Evolutionary conservation across 345 rosid species (phyloP).

Genomic region (Gossypium ekmanianum): DNA sequence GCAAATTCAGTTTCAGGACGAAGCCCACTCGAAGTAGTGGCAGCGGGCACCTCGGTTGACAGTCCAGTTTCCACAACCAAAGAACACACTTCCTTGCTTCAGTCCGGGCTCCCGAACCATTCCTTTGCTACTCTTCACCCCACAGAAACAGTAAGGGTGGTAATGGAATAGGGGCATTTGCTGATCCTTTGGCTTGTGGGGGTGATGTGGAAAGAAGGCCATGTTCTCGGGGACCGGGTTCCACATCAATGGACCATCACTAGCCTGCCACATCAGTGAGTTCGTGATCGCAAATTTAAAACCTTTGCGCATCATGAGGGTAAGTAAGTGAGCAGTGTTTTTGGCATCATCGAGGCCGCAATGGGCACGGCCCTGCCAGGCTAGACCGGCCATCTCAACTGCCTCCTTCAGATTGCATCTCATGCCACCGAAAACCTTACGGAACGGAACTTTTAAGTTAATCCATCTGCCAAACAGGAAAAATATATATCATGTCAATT

Average conservation of each 20-base stretch:
- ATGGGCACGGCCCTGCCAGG: slow-evolving; percentile 50
- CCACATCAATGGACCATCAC: slow-evolving; percentile 22
- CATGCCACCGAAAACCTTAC: slow-evolving; percentile 36
- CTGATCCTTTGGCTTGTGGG: slow-evolving; percentile 23
- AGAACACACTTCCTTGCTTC: slow-evolving; percentile 42
- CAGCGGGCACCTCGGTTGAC: slow-evolving; percentile 39
- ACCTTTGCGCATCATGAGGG: slow-evolving; percentile 42
- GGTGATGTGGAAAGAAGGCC: slow-evolving; percentile 20
- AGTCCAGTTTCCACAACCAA: slow-evolving; percentile 53
- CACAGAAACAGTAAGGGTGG: slow-evolving; percentile 41
- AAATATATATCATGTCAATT: neutral
- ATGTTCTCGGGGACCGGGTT: slow-evolving; percentile 21
- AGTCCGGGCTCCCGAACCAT: slow-evolving; percentile 49
- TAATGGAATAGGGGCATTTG: slow-evolving; percentile 23
- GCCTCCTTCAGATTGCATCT: slow-evolving; percentile 52
- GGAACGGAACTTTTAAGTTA: slow-evolving; percentile 49
- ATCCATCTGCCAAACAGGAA: slow-evolving; percentile 40
- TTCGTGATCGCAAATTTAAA: slow-evolving; percentile 43
- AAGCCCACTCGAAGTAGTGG: slow-evolving; percentile 45
- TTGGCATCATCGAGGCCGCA: slow-evolving; percentile 54
- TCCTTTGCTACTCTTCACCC: slow-evolving; percentile 45
- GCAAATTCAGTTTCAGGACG: slow-evolving; percentile 18
- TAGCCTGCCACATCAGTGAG: slow-evolving; percentile 36
- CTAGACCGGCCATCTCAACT: slow-evolving; percentile 43
- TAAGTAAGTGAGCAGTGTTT: slow-evolving; percentile 49